These are phyloP conservation scores for Oenanthe sinensis DNA, from an alignment of 129 eudicot genomes.

Conservation along the genomic window DNA sequence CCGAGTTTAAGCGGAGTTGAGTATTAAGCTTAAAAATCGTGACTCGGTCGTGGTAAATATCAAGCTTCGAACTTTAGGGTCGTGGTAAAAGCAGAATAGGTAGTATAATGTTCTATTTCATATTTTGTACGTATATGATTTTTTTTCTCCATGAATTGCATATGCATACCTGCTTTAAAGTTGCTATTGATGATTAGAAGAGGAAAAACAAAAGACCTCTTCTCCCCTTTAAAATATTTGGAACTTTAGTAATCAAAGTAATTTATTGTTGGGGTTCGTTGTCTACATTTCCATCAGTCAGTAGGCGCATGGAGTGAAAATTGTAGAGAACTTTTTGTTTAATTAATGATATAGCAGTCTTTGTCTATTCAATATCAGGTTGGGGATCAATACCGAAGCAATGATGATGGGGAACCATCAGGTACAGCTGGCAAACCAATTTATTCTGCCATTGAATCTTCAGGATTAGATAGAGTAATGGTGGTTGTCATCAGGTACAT, in stretches of 20 bases:
- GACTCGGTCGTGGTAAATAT: not conserved
- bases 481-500: constrained; percentile 83
- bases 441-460: constrained; percentile 71
- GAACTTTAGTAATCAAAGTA: too few species aligned
- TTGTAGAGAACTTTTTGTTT: not conserved
- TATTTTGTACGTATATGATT: too few species aligned
- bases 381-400: constrained; percentile 77
- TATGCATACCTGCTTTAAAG: not conserved
- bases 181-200: not conserved
- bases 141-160: too few species aligned
- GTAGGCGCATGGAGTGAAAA: not conserved
- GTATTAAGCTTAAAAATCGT: not conserved
- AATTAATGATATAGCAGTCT: not conserved
- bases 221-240: too few species aligned
- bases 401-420: constrained; percentile 97
- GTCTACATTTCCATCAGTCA: not conserved
- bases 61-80: not conserved
- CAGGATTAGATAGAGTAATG: constrained; percentile 92
- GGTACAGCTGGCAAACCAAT: constrained; percentile 99
- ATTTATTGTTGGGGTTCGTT: too few species aligned
- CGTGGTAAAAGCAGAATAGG: too few species aligned
- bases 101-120: too few species aligned
- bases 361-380: constrained; percentile 33
- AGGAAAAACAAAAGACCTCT: too few species aligned
- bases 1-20: not conserved